Conservation (phyloP, 768 basidiomycete genomes). For the Boletus rufocinnamomeus region DNA sequence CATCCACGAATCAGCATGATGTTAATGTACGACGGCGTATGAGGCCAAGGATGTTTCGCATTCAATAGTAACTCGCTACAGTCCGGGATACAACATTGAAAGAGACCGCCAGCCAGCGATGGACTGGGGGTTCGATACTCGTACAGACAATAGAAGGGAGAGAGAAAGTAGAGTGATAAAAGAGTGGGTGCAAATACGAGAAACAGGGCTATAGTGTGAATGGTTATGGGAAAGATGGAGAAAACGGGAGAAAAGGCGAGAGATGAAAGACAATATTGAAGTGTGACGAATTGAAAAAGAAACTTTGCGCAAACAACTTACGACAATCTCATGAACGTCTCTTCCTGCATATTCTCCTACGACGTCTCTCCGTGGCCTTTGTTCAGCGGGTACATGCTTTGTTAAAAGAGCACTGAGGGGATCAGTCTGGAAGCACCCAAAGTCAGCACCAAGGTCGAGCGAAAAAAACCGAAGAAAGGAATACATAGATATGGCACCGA, state of each 20-base stretch:
- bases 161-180: conserved; percentile 22
- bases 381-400: conserved; percentile 83
- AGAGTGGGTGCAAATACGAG: conserved; percentile 22
- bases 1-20: background rate
- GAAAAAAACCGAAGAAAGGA: background rate
- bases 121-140: conserved; percentile 13
- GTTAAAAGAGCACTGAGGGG: conserved; percentile 77
- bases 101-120: conserved; percentile 13
- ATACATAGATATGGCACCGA: conserved; percentile 12
- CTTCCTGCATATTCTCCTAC: conserved; percentile 71
- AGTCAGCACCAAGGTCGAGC: conserved; percentile 6
- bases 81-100: conserved; percentile 25
- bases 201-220: conserved; percentile 23
- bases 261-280: conserved; percentile 12
- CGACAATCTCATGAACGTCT: conserved; percentile 80
- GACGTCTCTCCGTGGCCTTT: conserved; percentile 70
- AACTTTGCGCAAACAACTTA: conserved; percentile 44
- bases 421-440: conserved; percentile 59
- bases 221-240: conserved; percentile 12
- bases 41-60: conserved; percentile 1
- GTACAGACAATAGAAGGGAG: conserved; percentile 27
- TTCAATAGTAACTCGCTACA: conserved; percentile 27
- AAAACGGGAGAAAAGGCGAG: conserved; percentile 8
- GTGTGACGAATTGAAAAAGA: conserved; percentile 8
- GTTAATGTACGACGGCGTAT: background rate